Percentiles rank a stretch among this genome's conserved stretches.
phyloP scores from a whole-genome alignment of 2,329 filamentous ascomycete species.

The Elsinoe batatas region DNA sequence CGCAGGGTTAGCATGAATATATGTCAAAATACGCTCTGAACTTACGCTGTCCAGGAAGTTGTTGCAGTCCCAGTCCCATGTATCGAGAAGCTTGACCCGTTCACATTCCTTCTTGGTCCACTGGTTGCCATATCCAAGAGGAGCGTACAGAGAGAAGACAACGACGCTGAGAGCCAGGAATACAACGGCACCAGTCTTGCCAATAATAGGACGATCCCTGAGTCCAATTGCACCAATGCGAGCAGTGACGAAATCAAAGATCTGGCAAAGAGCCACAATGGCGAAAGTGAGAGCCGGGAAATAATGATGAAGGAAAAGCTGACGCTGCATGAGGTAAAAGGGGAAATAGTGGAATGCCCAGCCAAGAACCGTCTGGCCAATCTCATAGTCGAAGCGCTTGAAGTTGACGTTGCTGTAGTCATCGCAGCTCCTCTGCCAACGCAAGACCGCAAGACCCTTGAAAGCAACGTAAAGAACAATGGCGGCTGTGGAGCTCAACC shows the following conservation, averaged over 20 bases:
- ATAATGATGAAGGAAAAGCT: slow-evolving; percentile 97
- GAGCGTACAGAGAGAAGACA: slow-evolving; percentile 76
- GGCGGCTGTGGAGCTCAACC: slow-evolving; percentile 78
- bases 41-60: slow-evolving; percentile 80
- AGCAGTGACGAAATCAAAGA: slow-evolving; percentile 74
- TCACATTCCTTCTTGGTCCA: slow-evolving; percentile 89
- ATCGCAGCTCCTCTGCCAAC: slow-evolving; percentile 87
- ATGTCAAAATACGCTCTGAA: slow-evolving; percentile 27
- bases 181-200: slow-evolving; percentile 59
- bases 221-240: slow-evolving; percentile 61
- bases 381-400: slow-evolving; percentile 96
- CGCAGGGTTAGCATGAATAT: background rate
- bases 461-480: slow-evolving; percentile 69
- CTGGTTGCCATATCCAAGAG: slow-evolving; percentile 81
- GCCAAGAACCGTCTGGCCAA: slow-evolving; percentile 78
- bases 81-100: slow-evolving; percentile 72
- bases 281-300: slow-evolving; percentile 95
- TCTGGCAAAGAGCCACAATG: slow-evolving; percentile 77
- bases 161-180: slow-evolving; percentile 66
- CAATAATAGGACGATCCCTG: slow-evolving; percentile 60
- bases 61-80: slow-evolving; percentile 98
- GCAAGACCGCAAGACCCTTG: slow-evolving; percentile 76
- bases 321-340: slow-evolving; percentile 95
- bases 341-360: slow-evolving; percentile 99
- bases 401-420: slow-evolving; percentile 77